Evolutionary conservation across 345 rosid species (phyloP).

Genomic region (Euphorbia pulcherrima): DNA sequence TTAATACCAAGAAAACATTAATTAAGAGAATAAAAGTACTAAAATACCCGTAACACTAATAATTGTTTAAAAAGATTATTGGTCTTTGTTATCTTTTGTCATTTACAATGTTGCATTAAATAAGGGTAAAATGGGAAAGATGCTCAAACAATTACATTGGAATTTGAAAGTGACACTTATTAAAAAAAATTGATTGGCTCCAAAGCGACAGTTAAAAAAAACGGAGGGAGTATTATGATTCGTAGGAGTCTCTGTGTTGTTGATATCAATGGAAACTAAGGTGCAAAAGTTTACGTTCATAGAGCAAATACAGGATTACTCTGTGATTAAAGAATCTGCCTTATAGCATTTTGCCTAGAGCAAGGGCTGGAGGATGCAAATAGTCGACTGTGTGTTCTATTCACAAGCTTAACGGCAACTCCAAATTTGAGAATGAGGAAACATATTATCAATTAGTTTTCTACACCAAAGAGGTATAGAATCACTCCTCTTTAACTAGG

Average conservation of each 20-base stretch:
- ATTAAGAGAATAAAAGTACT: no score
- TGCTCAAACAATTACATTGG: no score
- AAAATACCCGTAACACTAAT: no score
- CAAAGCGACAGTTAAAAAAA: no score
- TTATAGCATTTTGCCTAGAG: not conserved
- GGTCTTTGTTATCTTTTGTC: no score
- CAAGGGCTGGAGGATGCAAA: not conserved
- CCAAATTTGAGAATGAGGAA: not conserved
- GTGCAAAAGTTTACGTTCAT: not conserved
- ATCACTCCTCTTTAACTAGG: not conserved
- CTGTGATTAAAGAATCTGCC: not conserved
- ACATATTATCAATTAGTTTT: not conserved
- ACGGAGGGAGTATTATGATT: not conserved
- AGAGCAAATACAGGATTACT: not conserved
- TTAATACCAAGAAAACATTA: no score
- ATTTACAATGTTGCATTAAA: no score
- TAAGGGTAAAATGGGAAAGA: no score
- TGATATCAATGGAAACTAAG: not conserved
- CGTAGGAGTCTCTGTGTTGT: not conserved
- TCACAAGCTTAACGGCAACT: not conserved
- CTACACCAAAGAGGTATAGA: not conserved
- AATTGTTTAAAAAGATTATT: no score
- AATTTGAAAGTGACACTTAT: no score
- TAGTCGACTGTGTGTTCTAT: not conserved
- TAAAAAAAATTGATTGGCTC: no score